Evolutionary conservation across 2,329 filamentous ascomycete genomes (phyloP).

Genomic region (Trichoderma pleuroti): DNA sequence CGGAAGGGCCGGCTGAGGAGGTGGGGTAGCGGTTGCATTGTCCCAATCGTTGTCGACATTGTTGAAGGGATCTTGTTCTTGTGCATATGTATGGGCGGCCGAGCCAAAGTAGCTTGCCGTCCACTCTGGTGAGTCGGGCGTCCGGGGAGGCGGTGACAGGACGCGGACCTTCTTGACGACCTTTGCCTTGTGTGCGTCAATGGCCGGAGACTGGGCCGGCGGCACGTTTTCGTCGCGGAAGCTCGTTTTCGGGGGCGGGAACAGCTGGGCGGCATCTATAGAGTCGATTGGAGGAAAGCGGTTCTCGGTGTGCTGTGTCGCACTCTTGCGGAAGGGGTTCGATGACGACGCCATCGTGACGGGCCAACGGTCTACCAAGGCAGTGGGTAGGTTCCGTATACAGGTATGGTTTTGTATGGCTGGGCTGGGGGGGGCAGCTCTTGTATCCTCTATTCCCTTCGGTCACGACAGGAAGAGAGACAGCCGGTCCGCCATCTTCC

Average conservation of each 20-base stretch:
- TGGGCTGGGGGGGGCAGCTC: not conserved
- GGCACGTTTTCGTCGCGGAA: constrained; percentile 15
- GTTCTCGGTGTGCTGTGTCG: constrained; percentile 11
- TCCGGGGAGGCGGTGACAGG: constrained; percentile 60
- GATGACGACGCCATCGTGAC: constrained; percentile 22
- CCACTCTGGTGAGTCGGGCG: constrained; percentile 48
- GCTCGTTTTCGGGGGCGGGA: constrained; percentile 10
- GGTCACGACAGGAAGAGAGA: constrained; percentile 16
- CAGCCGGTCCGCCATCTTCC: constrained; percentile 15
- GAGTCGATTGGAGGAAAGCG: constrained; percentile 18
- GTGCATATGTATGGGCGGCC: constrained; percentile 15
- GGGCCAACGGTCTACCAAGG: not conserved
- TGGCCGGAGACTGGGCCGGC: not conserved
- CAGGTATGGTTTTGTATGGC: not conserved
- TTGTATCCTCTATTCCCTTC: constrained; percentile 1
- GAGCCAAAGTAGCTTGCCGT: constrained; percentile 23
- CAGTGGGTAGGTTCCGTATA: not conserved
- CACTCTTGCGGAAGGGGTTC: constrained; percentile 27
- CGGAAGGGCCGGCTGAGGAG: constrained; percentile 20
- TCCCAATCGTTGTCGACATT: constrained; percentile 31
- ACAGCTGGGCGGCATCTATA: constrained; percentile 21
- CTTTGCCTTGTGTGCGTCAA: constrained; percentile 41
- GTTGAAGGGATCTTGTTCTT: constrained; percentile 33
- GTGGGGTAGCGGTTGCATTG: constrained; percentile 26
- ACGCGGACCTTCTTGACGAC: constrained; percentile 65